Evolutionary conservation across 164 flowering plant species (phyloP).

Genomic region (Vitis labrusca): DNA sequence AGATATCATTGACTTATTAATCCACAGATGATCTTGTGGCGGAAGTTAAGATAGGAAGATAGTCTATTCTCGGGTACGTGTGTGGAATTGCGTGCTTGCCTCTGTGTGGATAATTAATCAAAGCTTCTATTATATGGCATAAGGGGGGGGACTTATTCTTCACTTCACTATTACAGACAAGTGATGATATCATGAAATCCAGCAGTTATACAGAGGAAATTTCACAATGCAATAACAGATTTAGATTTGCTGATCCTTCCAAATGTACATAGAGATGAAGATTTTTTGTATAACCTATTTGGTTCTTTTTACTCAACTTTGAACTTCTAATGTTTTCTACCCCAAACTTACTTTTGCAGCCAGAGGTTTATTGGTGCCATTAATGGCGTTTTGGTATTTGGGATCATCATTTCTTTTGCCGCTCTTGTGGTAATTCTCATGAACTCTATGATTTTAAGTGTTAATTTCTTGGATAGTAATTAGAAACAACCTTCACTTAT

Average conservation of each 20-base stretch:
- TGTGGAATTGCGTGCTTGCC: background rate
- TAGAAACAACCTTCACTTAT: background rate
- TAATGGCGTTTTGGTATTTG: conserved; percentile 73
- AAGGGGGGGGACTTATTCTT: too few relatives aligned
- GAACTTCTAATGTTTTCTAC: conserved; percentile 6
- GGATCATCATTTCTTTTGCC: conserved; percentile 65
- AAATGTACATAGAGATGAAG: background rate
- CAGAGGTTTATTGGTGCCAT: conserved; percentile 83
- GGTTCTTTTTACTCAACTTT: background rate
- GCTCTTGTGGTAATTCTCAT: conserved; percentile 75
- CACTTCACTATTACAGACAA: too few relatives aligned
- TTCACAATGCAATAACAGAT: background rate
- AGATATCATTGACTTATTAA: too few relatives aligned
- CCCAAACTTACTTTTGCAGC: conserved; percentile 37
- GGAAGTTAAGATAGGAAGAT: too few relatives aligned
- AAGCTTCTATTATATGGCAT: background rate
- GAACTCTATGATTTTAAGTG: conserved; percentile 2
- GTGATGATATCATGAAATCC: too few relatives aligned
- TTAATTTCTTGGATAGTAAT: background rate
- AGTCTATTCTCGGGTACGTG: too few relatives aligned
- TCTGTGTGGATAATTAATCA: background rate
- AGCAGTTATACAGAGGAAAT: too few relatives aligned
- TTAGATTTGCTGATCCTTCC: background rate
- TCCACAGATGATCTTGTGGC: too few relatives aligned
- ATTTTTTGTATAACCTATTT: background rate